A percentile compares a stretch with the other conserved stretches of the same genome.
These are phyloP conservation scores for Yarrowia divulgata DNA, from an alignment of 805 yeast species.

Conservation along the genomic window DNA sequence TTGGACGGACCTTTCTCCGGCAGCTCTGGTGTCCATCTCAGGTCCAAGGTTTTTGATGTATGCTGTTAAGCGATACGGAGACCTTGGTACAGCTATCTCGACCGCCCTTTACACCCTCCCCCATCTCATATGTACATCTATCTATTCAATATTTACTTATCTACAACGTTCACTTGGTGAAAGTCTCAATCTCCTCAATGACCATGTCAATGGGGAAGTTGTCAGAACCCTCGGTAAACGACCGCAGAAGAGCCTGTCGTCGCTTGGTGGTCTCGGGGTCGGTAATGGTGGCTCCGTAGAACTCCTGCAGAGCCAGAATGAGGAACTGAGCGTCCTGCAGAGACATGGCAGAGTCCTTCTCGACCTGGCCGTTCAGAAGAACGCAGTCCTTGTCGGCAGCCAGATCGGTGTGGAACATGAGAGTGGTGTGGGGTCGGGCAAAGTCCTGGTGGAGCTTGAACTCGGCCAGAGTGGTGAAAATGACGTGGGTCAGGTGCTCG, in stretches of 20 bases:
- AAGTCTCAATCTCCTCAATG: slow-evolving; percentile 73
- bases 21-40: too few species aligned
- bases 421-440: slow-evolving; percentile 94
- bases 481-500: slow-evolving; percentile 80
- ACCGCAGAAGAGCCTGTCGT: slow-evolving; percentile 66
- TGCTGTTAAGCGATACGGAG: too few species aligned
- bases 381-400: slow-evolving; percentile 64
- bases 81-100: too few species aligned
- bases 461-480: slow-evolving; percentile 90
- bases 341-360: slow-evolving; percentile 69
- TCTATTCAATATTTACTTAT: slow-evolving; percentile 1
- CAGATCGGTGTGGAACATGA: slow-evolving; percentile 85
- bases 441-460: slow-evolving; percentile 88
- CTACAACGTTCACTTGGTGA: slow-evolving; percentile 46
- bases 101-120: not conserved
- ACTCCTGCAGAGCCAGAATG: slow-evolving; percentile 55
- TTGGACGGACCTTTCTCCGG: too few species aligned
- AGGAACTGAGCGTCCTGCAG: slow-evolving; percentile 80
- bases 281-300: slow-evolving; percentile 57
- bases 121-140: slow-evolving; percentile 9
- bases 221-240: slow-evolving; percentile 73
- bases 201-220: slow-evolving; percentile 72
- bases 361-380: slow-evolving; percentile 86
- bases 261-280: slow-evolving; percentile 51
- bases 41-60: too few species aligned